Conservation (phyloP, 164 flowering plant genomes). For the Berberis thunbergii region DNA sequence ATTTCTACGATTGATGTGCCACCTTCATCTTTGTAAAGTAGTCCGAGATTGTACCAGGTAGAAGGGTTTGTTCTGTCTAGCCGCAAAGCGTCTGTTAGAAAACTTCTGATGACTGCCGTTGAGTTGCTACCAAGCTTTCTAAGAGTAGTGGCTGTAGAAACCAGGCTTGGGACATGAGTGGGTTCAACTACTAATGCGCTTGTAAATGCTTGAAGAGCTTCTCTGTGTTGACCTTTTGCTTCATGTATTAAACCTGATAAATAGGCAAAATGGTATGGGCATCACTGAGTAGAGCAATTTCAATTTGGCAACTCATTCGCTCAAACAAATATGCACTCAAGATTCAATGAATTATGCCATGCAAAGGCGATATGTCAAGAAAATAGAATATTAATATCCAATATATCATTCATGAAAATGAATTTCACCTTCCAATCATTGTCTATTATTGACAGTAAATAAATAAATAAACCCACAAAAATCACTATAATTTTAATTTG, state of each 20-base stretch:
- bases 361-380: no score
- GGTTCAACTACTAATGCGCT: slow-evolving; percentile 77
- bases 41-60: slow-evolving; percentile 88
- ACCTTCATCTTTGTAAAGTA: slow-evolving; percentile 46
- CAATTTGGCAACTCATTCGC: no score
- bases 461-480: no score
- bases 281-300: no score
- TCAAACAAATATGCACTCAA: no score
- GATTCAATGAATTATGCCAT: no score
- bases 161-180: slow-evolving; percentile 65
- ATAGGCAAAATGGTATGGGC: no score
- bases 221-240: slow-evolving; percentile 54
- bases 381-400: no score
- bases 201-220: slow-evolving; percentile 51
- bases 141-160: slow-evolving; percentile 55
- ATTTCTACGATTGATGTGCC: slow-evolving; percentile 47
- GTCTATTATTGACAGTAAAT: no score
- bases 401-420: no score
- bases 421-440: no score
- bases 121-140: slow-evolving; percentile 37
- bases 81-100: slow-evolving; percentile 63
- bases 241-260: slow-evolving; percentile 56
- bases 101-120: slow-evolving; percentile 46
- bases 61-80: slow-evolving; percentile 57
- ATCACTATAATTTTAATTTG: no score